These are phyloP conservation scores for Gynochthodes officinalis DNA, from an alignment of 257 asterid genomes.

Conservation along the genomic window DNA sequence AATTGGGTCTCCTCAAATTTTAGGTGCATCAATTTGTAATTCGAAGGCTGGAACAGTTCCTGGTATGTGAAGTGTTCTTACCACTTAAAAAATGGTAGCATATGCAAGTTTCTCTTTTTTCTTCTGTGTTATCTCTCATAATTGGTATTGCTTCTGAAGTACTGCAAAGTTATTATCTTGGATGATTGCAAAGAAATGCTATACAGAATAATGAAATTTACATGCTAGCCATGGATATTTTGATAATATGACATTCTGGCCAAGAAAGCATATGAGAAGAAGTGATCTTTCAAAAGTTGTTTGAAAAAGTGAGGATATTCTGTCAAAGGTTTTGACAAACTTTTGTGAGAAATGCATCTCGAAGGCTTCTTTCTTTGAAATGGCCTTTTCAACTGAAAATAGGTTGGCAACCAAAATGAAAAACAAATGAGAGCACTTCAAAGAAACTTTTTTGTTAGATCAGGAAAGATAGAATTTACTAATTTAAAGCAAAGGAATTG, in stretches of 20 bases:
- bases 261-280: background rate
- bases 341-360: background rate
- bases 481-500: background rate
- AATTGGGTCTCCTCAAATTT: constrained; percentile 26
- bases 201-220: background rate
- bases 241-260: background rate
- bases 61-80: constrained; percentile 60
- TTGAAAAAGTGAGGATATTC: background rate
- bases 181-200: background rate
- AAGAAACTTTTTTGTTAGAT: background rate
- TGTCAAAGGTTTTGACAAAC: background rate
- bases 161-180: background rate
- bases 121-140: background rate
- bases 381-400: background rate
- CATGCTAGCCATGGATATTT: background rate
- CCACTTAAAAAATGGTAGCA: background rate
- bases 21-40: constrained; percentile 89
- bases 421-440: background rate
- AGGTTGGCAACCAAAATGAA: too few relatives aligned
- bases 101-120: constrained; percentile 3
- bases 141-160: background rate
- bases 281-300: background rate
- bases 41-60: constrained; percentile 88
- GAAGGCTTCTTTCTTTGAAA: background rate
- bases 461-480: background rate